Base-by-base conservation (phyloP, 2,329 filamentous ascomycete species). In the Colletotrichum sp. region DNA sequence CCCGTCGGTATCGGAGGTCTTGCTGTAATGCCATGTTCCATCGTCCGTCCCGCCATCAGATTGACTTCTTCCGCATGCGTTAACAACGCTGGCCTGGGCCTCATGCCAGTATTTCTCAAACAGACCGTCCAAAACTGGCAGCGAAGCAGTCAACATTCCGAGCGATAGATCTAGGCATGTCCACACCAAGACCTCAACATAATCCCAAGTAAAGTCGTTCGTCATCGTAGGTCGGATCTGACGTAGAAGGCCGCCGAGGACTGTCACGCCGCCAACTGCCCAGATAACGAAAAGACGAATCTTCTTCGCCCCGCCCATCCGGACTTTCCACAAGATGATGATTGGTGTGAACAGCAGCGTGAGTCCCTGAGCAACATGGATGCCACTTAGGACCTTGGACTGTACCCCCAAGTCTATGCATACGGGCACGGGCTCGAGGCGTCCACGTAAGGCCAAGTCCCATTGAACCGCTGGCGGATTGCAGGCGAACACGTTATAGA, bases 281-380 rank as follows among this genome's bases (percentile, higher is more conserved):
- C 84, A 85, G 36, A 84, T 79, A 24, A 81, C 36, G 63, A 81
- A 82, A 4, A 85, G 77, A 8, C 83, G 79, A 15, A 78, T 43
- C 66, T 84, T 85, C 36, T 80, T 83, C 8, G 67, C 67, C 30
- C 69, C 77, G 2, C 79, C 76, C 79, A 85, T 83, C 15, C 77
- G 77, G 3, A 85, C 80, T 39, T 80, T 81, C 82, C 81, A 85
- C 7, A 85, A 73, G 2, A 85, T 81, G n/a, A 84, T 80, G 8
- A 85, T 73, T 3, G 84, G 84, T 0, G 82, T 81, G 3, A 78
- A 57, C n/a, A 85, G 77, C 3, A 85, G 77, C 10, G 78, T 78
- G 72, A 84, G 81, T 52, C 84, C 84, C 77, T 84, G 82, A 15
- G 81, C 77, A 15, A 84, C 81, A 69, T 85, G 84, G 13, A 83